Evolutionary conservation across 2,329 filamentous ascomycete species (phyloP).

Genomic region (Rutstroemia sp.): DNA sequence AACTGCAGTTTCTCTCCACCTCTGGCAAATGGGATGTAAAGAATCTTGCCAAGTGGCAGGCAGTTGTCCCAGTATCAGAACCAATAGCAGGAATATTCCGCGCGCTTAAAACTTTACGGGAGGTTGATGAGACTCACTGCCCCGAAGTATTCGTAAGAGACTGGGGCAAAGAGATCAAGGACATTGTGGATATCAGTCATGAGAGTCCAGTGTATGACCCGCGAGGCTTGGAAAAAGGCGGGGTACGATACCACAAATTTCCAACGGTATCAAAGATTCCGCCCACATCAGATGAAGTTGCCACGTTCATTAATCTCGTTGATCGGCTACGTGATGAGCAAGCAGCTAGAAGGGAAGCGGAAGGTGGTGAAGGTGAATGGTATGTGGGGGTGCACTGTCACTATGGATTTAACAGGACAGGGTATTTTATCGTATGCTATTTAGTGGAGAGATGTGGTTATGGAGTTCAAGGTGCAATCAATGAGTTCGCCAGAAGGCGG

Average conservation of each 20-base stretch:
- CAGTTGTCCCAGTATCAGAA: constrained; percentile 67
- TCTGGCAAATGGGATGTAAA: constrained; percentile 98
- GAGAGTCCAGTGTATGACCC: constrained; percentile 88
- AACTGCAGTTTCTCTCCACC: constrained; percentile 78
- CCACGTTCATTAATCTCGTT: constrained; percentile 47
- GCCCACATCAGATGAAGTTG: constrained; percentile 49
- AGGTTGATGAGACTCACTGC: constrained; percentile 77
- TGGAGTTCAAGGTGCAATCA: constrained; percentile 67
- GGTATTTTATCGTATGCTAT: constrained; percentile 85
- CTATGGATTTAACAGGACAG: constrained; percentile 87
- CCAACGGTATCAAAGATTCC: constrained; percentile 89
- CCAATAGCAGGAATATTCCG: constrained; percentile 75
- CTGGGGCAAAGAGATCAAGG: constrained; percentile 61
- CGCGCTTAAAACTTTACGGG: constrained; percentile 87
- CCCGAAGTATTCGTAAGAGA: constrained; percentile 62
- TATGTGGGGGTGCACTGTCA: constrained; percentile 86
- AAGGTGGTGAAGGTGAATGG: constrained; percentile 33
- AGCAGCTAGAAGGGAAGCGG: constrained; percentile 36
- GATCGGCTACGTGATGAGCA: constrained; percentile 53
- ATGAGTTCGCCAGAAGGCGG: constrained; percentile 64
- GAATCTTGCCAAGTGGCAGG: constrained; percentile 87
- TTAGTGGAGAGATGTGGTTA: constrained; percentile 75
- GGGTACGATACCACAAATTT: constrained; percentile 74
- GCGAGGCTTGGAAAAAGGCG: constrained; percentile 55
- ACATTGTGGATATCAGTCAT: constrained; percentile 85